Conservation (phyloP, 768 basidiomycete genomes). For the Termitomyces sp. region DNA sequence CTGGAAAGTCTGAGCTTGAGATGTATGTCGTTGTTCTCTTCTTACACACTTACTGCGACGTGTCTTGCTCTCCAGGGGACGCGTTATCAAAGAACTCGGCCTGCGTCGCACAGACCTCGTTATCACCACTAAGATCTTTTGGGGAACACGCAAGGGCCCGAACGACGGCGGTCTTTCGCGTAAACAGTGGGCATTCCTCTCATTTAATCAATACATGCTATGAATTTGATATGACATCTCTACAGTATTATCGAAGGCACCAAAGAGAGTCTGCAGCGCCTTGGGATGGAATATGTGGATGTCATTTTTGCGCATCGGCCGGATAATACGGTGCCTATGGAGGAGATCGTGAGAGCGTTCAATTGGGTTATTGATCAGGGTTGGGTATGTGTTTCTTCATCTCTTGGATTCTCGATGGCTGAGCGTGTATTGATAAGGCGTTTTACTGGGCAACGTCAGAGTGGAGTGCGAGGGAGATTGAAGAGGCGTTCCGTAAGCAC, state of each 20-base stretch:
- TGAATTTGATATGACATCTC: too few relatives aligned
- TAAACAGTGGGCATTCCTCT: slow-evolving; percentile 46
- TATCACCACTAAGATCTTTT: slow-evolving; percentile 80
- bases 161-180: slow-evolving; percentile 53
- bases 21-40: slow-evolving; percentile 38
- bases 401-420: neutral
- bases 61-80: slow-evolving; percentile 39
- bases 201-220: too few relatives aligned
- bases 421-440: slow-evolving; percentile 27
- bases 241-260: slow-evolving; percentile 70
- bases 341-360: slow-evolving; percentile 79
- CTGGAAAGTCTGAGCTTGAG: slow-evolving; percentile 67
- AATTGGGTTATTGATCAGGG: slow-evolving; percentile 72
- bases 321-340: slow-evolving; percentile 59
- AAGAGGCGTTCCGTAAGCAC: slow-evolving; percentile 46
- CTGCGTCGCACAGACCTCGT: slow-evolving; percentile 63
- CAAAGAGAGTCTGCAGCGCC: slow-evolving; percentile 57
- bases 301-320: slow-evolving; percentile 68
- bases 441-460: slow-evolving; percentile 72
- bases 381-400: slow-evolving; percentile 36
- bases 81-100: slow-evolving; percentile 69
- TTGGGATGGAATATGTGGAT: slow-evolving; percentile 73
- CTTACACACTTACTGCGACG: neutral
- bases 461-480: slow-evolving; percentile 60
- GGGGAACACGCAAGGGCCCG: slow-evolving; percentile 56